These are phyloP conservation scores for Cercis canadensis DNA, from an alignment of 306 rosid genomes.

Conservation along the genomic window DNA sequence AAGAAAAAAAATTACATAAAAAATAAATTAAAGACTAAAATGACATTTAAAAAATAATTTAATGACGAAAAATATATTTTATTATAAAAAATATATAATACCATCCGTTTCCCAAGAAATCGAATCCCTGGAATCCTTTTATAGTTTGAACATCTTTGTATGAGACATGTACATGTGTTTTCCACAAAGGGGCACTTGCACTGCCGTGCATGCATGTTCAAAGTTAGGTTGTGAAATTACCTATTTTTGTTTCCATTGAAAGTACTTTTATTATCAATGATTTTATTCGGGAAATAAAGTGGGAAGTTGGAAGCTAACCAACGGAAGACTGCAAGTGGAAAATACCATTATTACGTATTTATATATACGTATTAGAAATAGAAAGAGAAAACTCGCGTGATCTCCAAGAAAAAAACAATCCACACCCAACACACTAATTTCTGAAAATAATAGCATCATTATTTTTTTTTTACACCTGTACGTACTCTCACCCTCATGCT, in stretches of 20 bases:
- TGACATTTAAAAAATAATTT: too few relatives aligned
- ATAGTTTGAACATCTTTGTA: too few relatives aligned
- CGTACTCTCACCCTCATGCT: background rate
- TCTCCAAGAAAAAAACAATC: constrained; percentile 26
- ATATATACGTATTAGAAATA: background rate
- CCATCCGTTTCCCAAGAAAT: too few relatives aligned
- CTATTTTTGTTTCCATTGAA: background rate
- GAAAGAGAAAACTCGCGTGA: background rate
- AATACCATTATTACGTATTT: constrained; percentile 21
- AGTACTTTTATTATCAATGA: background rate
- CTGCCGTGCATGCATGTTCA: background rate
- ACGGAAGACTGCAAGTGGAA: background rate
- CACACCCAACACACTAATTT: constrained; percentile 21
- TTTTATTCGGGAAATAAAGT: constrained; percentile 8
- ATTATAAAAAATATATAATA: too few relatives aligned
- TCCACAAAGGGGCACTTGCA: too few relatives aligned
- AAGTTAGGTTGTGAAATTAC: background rate
- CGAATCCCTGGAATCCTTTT: too few relatives aligned
- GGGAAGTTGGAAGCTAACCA: background rate
- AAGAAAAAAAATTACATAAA: too few relatives aligned
- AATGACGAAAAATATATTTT: too few relatives aligned
- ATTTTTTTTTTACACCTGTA: background rate
- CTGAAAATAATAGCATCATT: background rate
- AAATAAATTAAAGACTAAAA: too few relatives aligned
- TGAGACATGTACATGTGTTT: too few relatives aligned